Conservation (phyloP, 1,139 yeast genomes). For the Magnusiomyces suaveolens region DNA sequence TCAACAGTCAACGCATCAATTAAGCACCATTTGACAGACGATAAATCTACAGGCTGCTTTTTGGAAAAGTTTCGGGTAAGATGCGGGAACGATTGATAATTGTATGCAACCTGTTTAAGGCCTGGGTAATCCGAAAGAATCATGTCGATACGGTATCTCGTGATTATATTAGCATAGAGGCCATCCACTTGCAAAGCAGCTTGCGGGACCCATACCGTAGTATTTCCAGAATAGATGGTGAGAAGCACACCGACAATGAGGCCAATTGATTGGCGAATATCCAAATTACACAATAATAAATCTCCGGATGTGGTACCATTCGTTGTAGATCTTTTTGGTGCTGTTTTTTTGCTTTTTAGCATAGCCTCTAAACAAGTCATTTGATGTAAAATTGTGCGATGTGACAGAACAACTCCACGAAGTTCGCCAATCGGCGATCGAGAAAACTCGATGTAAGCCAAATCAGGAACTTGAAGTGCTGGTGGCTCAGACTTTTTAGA, state of each 20-base stretch:
- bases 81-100: conserved; percentile 85
- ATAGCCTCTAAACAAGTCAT: conserved; percentile 68
- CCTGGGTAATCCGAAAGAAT: conserved; percentile 80
- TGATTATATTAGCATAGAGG: conserved; percentile 70
- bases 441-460: conserved; percentile 90
- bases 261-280: conserved; percentile 82
- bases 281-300: conserved; percentile 57
- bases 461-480: conserved; percentile 57
- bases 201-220: conserved; percentile 72
- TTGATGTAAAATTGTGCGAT: conserved; percentile 78
- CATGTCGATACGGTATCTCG: conserved; percentile 61
- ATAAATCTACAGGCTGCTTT: conserved; percentile 67
- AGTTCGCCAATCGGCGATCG: conserved; percentile 85
- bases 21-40: conserved; percentile 78
- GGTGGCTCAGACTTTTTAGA: conserved; percentile 56
- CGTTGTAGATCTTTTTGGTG: not conserved
- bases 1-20: conserved; percentile 89
- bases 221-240: conserved; percentile 77
- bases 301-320: conserved; percentile 24
- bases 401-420: conserved; percentile 89
- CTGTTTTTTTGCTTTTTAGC: conserved; percentile 31
- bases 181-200: conserved; percentile 74
- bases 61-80: conserved; percentile 71
- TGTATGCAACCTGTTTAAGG: conserved; percentile 85
- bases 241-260: conserved; percentile 70